phyloP scores from a whole-genome alignment of 2,329 filamentous ascomycete species.

The Lasiodiplodia theobromae region DNA sequence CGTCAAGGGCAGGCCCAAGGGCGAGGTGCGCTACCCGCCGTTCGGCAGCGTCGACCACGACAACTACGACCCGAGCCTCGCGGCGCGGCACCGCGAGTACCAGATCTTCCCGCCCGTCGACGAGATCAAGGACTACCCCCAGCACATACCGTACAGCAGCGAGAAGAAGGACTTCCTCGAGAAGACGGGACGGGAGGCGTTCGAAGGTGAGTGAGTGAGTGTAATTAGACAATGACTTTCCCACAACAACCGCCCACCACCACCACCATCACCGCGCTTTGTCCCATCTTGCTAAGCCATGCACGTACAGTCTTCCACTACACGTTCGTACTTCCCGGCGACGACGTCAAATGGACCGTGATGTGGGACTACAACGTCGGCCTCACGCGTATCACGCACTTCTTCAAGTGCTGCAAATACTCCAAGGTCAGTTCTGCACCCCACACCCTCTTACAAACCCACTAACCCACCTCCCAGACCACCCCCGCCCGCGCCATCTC shows the following conservation, averaged over 20 bases:
- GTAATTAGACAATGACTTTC: background rate
- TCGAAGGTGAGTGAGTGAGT: constrained; percentile 71
- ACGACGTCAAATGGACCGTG: constrained; percentile 73
- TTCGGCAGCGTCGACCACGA: constrained; percentile 68
- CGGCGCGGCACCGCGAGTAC: constrained; percentile 67
- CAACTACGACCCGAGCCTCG: constrained; percentile 47
- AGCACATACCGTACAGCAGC: constrained; percentile 91
- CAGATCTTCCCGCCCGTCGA: constrained; percentile 68
- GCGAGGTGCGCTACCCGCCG: constrained; percentile 75
- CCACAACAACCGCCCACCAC: background rate
- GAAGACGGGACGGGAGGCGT: constrained; percentile 86
- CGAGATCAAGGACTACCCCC: constrained; percentile 57
- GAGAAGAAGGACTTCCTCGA: constrained; percentile 88
- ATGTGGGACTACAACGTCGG: constrained; percentile 99
- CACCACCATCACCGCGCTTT: background rate
- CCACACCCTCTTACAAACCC: too few species aligned
- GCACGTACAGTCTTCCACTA: constrained; percentile 77
- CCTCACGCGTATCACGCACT: constrained; percentile 89
- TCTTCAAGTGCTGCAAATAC: constrained; percentile 90
- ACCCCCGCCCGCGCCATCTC: constrained; percentile 79
- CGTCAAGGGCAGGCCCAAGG: constrained; percentile 67
- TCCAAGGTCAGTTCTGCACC: constrained; percentile 73
- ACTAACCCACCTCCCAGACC: constrained; percentile 59
- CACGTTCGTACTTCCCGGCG: constrained; percentile 74
- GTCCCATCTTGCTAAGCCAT: constrained; percentile 32